Evolutionary conservation across 208 protist genomes (phyloP).

Genomic region (Wallacemonas collosoma): DNA sequence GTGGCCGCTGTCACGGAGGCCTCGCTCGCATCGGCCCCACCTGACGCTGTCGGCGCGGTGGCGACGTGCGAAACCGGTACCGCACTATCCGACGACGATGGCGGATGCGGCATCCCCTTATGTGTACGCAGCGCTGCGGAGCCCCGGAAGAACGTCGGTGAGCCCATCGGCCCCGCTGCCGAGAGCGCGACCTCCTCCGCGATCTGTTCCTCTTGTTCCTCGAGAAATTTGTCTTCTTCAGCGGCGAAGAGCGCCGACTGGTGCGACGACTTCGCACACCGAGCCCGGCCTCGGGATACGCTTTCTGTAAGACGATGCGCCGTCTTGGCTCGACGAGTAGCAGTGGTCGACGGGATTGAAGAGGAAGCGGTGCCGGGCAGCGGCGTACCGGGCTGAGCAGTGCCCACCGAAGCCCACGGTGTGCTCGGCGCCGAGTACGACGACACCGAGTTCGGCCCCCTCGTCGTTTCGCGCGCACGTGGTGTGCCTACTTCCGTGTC

Average conservation of each 20-base stretch:
- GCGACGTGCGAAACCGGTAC: no score
- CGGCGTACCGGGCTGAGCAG: background rate
- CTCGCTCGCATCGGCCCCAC: no score
- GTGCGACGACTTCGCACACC: background rate
- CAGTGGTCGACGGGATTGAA: background rate
- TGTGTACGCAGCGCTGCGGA: background rate
- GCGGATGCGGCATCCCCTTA: background rate
- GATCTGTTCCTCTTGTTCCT: slow-evolving; percentile 18
- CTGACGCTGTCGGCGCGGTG: background rate
- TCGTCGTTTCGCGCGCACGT: no score
- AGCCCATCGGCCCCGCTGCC: background rate
- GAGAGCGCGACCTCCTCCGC: slow-evolving; percentile 14
- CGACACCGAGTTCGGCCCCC: no score
- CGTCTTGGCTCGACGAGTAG: background rate
- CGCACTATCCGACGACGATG: background rate
- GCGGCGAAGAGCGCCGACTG: slow-evolving; percentile 9
- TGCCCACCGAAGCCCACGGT: background rate
- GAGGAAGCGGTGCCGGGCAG: slow-evolving; percentile 16
- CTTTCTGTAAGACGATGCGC: background rate
- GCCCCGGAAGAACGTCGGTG: background rate
- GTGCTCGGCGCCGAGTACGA: background rate
- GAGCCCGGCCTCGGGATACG: slow-evolving; percentile 1
- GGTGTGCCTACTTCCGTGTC: no score
- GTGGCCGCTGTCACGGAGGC: no score
- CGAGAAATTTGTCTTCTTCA: slow-evolving; percentile 15